Conservation (phyloP, 2,329 filamentous ascomycete genomes). For the Ceratocystis variospora region DNA sequence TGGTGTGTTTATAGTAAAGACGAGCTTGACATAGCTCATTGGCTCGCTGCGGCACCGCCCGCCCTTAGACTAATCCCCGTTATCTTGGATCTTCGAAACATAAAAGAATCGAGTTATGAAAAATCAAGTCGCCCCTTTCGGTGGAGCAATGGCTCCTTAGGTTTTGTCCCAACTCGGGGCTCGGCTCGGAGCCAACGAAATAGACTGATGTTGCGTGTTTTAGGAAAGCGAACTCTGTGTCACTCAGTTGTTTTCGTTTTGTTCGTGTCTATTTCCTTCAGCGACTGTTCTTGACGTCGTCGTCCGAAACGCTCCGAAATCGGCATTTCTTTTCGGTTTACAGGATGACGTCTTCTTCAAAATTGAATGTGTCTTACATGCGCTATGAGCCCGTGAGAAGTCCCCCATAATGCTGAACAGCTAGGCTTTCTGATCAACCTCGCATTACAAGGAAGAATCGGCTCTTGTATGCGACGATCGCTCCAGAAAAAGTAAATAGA, state of each 20-base stretch:
- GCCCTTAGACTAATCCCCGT: background rate
- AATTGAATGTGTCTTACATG: too few relatives aligned
- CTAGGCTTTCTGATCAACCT: background rate
- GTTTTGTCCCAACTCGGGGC: background rate
- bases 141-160: background rate
- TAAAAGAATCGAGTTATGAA: conserved; percentile 13
- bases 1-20: background rate
- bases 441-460: too few relatives aligned
- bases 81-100: background rate
- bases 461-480: too few relatives aligned
- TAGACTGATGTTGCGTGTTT: background rate
- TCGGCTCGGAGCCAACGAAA: conserved; percentile 3
- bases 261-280: background rate
- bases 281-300: background rate
- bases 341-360: background rate
- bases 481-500: background rate
- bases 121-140: background rate
- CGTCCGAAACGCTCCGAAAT: background rate
- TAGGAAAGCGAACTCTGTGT: background rate
- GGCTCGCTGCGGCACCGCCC: background rate
- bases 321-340: background rate
- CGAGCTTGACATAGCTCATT: background rate
- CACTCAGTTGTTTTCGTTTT: background rate
- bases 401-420: too few relatives aligned
- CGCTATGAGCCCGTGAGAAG: too few relatives aligned